These are phyloP conservation scores for Trypanosoma vivax DNA, from an alignment of 208 protist species.

Conservation along the genomic window DNA sequence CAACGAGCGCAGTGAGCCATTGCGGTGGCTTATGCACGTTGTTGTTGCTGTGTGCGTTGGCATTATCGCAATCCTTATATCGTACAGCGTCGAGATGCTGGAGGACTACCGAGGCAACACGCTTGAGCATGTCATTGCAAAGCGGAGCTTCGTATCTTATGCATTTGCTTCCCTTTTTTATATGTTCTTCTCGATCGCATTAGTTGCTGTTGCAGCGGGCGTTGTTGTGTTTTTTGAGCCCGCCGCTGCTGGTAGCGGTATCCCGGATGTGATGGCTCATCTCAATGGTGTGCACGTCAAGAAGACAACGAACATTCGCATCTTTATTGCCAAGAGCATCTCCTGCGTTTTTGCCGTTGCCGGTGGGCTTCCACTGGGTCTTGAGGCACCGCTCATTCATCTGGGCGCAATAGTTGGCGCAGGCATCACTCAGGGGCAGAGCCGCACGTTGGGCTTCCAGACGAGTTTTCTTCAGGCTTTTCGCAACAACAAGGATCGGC, in stretches of 20 bases:
- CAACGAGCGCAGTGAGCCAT: constrained; percentile 40
- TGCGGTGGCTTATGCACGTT: constrained; percentile 83
- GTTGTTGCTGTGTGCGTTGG: constrained; percentile 79
- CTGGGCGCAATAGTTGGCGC: constrained; percentile 92
- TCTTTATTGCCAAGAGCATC: constrained; percentile 78
- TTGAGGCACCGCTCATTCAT: constrained; percentile 95
- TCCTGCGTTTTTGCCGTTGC: constrained; percentile 88
- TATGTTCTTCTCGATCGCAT: constrained; percentile 32
- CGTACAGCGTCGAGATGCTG: constrained; percentile 58
- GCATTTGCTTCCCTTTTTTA: constrained; percentile 40
- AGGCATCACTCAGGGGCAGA: constrained; percentile 89
- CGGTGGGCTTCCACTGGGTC: constrained; percentile 87
- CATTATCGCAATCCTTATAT: constrained; percentile 59
- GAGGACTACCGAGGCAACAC: constrained; percentile 40
- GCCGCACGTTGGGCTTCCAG: constrained; percentile 76
- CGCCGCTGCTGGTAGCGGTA: constrained; percentile 75
- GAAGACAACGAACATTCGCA: constrained; percentile 83
- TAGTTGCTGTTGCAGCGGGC: constrained; percentile 43
- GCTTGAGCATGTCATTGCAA: constrained; percentile 35
- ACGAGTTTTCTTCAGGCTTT: constrained; percentile 75
- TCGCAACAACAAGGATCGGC: constrained; percentile 88
- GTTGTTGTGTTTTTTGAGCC: constrained; percentile 84
- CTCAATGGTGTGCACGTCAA: constrained; percentile 90
- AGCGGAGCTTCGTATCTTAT: constrained; percentile 22
- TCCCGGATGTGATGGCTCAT: constrained; percentile 90